Evolutionary conservation across 2,329 filamentous ascomycete species (phyloP).

Genomic region (Calonectria naviculata): DNA sequence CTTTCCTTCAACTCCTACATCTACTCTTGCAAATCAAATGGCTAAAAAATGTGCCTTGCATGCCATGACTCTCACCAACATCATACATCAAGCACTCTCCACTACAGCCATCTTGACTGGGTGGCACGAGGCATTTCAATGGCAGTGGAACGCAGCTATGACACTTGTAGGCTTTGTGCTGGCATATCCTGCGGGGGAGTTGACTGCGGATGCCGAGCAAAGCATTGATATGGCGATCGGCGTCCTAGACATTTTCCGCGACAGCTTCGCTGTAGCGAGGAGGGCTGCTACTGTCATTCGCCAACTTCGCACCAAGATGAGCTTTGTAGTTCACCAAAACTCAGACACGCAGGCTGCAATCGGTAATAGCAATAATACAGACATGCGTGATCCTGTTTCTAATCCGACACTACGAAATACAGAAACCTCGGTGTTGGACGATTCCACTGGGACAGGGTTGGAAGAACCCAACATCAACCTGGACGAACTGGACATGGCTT

Average conservation of each 20-base stretch:
- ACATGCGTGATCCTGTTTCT: neutral
- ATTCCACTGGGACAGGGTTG: neutral
- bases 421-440: neutral
- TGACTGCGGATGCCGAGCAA: conserved; percentile 16
- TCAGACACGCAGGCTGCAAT: neutral
- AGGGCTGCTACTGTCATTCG: conserved; percentile 48
- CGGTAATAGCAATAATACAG: neutral
- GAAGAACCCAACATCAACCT: neutral
- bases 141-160: conserved; percentile 43
- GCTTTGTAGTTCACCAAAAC: conserved; percentile 1
- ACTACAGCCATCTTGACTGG: conserved; percentile 33
- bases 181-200: conserved; percentile 35
- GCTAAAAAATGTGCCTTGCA: neutral
- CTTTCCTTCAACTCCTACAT: neutral
- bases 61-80: neutral
- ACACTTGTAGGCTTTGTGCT: conserved; percentile 46
- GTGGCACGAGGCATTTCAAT: conserved; percentile 39
- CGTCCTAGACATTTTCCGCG: conserved; percentile 45
- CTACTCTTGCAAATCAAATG: neutral
- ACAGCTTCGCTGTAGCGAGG: conserved; percentile 52
- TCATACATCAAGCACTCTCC: conserved; percentile 34
- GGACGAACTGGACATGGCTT: neutral
- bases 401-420: neutral
- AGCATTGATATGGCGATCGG: conserved; percentile 50
- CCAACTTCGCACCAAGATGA: conserved; percentile 23